Evolutionary conservation across 257 asterid genomes (phyloP).

Genomic region (Sherardia arvensis): DNA sequence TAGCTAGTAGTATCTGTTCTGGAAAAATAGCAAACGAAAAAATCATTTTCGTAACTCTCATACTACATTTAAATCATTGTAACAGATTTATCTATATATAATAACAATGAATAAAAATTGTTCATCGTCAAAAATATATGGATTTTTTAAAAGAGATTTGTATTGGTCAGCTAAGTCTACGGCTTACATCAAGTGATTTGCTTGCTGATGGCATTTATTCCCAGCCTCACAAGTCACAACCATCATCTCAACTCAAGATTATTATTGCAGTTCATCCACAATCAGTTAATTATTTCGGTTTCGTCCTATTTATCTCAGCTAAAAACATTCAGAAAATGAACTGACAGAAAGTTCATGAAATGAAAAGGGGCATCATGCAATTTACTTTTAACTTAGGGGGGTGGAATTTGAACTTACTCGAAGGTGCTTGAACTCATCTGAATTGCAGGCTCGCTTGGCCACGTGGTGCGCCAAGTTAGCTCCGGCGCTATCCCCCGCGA

Average conservation of each 20-base stretch:
- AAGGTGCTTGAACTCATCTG: constrained; percentile 25
- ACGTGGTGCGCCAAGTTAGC: constrained; percentile 72
- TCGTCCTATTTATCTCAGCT: no score
- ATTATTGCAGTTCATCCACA: neutral
- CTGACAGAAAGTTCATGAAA: neutral
- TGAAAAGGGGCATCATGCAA: neutral
- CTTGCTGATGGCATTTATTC: neutral
- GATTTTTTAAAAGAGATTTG: no score
- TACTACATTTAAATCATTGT: no score
- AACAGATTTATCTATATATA: no score
- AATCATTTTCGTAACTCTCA: no score
- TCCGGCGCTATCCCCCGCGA: constrained; percentile 86
- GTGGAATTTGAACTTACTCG: constrained; percentile 23
- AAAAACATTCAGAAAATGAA: no score
- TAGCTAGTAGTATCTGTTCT: no score
- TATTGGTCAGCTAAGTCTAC: no score
- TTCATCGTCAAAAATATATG: no score
- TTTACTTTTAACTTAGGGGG: neutral
- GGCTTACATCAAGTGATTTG: neutral
- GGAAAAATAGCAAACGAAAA: no score
- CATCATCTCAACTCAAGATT: neutral
- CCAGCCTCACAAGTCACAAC: no score
- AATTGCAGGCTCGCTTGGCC: constrained; percentile 35
- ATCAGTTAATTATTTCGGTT: neutral
- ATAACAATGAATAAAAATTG: no score